phyloP scores from a whole-genome alignment of 106 monocot genomes.

The Platanthera guangdongensis region DNA sequence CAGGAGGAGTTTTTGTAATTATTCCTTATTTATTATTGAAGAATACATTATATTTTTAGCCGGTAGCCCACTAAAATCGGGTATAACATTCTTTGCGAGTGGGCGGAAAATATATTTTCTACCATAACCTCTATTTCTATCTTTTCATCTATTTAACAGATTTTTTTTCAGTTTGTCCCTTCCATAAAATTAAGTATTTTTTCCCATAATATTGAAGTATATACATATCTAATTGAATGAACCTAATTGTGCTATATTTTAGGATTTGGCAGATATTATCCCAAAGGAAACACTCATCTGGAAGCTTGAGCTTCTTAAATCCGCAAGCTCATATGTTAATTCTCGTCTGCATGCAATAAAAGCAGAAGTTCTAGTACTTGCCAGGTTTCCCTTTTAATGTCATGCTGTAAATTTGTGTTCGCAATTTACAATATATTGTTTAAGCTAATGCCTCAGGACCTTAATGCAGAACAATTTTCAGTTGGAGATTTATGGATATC shows the following conservation, averaged over 20 bases:
- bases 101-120: not conserved
- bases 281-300: constrained; percentile 73
- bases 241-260: constrained; percentile 16
- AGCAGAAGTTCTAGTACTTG: constrained; percentile 78
- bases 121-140: not conserved
- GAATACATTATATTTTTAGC: no score
- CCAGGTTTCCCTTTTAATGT: constrained; percentile 37
- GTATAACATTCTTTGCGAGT: not conserved
- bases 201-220: not conserved
- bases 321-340: constrained; percentile 63
- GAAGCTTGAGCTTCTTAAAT: constrained; percentile 78
- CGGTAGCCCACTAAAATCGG: not conserved
- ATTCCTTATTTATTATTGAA: no score
- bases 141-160: not conserved
- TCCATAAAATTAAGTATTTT: not conserved
- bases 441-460: not conserved
- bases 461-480: no score
- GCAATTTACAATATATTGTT: not conserved
- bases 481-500: not conserved
- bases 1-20: no score
- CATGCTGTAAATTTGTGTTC: not conserved
- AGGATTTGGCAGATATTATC: constrained; percentile 80
- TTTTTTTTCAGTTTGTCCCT: not conserved
- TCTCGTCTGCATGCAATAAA: constrained; percentile 86
- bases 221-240: constrained; percentile 3